These are phyloP conservation scores for Sindora glabra DNA, from an alignment of 306 rosid species.

Conservation along the genomic window DNA sequence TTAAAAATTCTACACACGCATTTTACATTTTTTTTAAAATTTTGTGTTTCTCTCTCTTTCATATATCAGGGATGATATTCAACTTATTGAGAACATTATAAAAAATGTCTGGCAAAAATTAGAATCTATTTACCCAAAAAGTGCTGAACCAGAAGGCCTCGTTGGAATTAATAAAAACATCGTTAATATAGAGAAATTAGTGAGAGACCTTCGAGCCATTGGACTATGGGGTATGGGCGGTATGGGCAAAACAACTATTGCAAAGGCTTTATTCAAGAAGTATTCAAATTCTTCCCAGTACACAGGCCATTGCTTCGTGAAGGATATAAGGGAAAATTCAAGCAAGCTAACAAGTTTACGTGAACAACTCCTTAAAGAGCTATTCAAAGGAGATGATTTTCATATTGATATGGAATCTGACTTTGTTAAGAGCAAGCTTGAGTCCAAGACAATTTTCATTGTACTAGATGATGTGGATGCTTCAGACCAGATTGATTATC, in stretches of 20 bases:
- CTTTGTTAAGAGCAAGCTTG: neutral
- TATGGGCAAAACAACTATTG: too few relatives aligned
- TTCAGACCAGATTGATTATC: neutral
- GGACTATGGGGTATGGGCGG: neutral
- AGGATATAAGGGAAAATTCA: neutral
- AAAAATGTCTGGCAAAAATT: too few relatives aligned
- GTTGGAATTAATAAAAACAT: neutral
- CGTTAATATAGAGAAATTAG: too few relatives aligned
- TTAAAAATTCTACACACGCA: too few relatives aligned
- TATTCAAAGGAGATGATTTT: neutral
- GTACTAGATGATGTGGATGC: neutral
- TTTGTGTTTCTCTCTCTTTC: too few relatives aligned
- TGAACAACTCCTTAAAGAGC: neutral
- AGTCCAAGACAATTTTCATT: neutral
- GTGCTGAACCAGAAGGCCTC: too few relatives aligned
- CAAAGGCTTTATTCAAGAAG: too few relatives aligned
- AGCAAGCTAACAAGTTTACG: neutral
- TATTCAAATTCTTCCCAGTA: neutral
- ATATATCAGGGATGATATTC: too few relatives aligned
- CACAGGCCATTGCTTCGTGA: neutral
- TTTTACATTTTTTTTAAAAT: too few relatives aligned
- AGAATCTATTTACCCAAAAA: too few relatives aligned
- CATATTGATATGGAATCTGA: neutral
- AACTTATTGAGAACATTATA: too few relatives aligned
- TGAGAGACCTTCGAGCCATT: neutral